These are phyloP conservation scores for Eutrema yunnanense DNA, from an alignment of 345 rosid species.

Conservation along the genomic window DNA sequence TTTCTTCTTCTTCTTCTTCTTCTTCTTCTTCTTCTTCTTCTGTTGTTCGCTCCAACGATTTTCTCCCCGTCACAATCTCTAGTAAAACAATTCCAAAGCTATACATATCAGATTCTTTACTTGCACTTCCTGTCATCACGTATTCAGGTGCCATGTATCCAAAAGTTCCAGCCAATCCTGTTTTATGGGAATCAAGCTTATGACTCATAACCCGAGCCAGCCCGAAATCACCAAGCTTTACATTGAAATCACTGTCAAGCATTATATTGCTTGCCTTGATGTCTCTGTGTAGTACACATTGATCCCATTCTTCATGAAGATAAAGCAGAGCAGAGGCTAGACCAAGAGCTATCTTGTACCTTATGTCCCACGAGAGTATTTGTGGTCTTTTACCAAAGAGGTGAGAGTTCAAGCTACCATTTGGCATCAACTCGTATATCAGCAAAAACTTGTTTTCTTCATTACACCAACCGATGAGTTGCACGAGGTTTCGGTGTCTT, in stretches of 20 bases:
- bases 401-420: slow-evolving; percentile 35
- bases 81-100: slow-evolving; percentile 40
- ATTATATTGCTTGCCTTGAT: slow-evolving; percentile 37
- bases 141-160: slow-evolving; percentile 45
- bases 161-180: slow-evolving; percentile 37
- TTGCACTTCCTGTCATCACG: slow-evolving; percentile 27
- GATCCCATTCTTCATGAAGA: slow-evolving; percentile 41
- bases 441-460: slow-evolving; percentile 34
- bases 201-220: slow-evolving; percentile 36
- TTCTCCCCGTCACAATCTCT: slow-evolving; percentile 39
- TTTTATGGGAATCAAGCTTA: slow-evolving; percentile 33
- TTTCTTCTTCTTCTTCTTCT: neutral
- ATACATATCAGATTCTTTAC: slow-evolving; percentile 37
- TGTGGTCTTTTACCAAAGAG: slow-evolving; percentile 25
- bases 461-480: slow-evolving; percentile 42
- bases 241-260: slow-evolving; percentile 36
- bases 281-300: slow-evolving; percentile 37
- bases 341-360: slow-evolving; percentile 30
- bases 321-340: slow-evolving; percentile 36
- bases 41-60: neutral
- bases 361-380: slow-evolving; percentile 23
- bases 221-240: slow-evolving; percentile 47
- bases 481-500: slow-evolving; percentile 39
- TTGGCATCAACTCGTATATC: slow-evolving; percentile 36
- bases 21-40: neutral